Evolutionary conservation across 306 rosid genomes (phyloP).

Genomic region (Glycyrrhiza uralensis): DNA sequence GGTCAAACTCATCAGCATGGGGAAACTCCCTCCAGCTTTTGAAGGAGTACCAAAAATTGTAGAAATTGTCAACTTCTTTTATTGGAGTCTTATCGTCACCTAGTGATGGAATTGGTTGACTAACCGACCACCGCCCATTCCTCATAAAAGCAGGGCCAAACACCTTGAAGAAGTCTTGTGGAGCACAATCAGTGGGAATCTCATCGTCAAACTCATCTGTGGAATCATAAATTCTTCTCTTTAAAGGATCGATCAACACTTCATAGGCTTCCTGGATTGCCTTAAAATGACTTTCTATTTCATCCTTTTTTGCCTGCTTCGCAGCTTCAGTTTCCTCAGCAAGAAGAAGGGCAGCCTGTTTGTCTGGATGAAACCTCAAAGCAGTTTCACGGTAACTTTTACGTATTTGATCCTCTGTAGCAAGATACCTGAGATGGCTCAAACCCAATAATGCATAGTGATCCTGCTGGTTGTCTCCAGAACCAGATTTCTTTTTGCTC

Average conservation of each 20-base stretch:
- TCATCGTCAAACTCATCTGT: slow-evolving; percentile 98
- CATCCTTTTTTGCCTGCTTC: slow-evolving; percentile 78
- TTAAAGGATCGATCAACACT: slow-evolving; percentile 69
- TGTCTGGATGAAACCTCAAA: slow-evolving; percentile 91
- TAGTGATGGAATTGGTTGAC: slow-evolving; percentile 67
- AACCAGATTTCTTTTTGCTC: slow-evolving; percentile 81
- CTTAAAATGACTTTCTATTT: slow-evolving; percentile 87
- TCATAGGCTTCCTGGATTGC: slow-evolving; percentile 92
- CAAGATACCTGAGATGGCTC: slow-evolving; percentile 89
- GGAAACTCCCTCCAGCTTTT: slow-evolving; percentile 99
- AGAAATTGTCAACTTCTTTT: slow-evolving; percentile 73
- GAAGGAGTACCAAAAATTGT: slow-evolving; percentile 86
- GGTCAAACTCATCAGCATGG: slow-evolving; percentile 90
- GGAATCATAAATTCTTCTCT: slow-evolving; percentile 93
- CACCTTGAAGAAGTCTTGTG: slow-evolving; percentile 88
- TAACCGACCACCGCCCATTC: slow-evolving; percentile 93
- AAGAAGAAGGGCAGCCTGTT: slow-evolving; percentile 85
- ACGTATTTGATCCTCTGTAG: slow-evolving; percentile 89
- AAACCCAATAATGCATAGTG: slow-evolving; percentile 94
- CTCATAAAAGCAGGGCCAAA: slow-evolving; percentile 93
- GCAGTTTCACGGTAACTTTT: slow-evolving; percentile 97
- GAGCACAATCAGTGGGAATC: slow-evolving; percentile 90
- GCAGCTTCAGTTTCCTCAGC: slow-evolving; percentile 81
- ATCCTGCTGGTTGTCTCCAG: slow-evolving; percentile 75
- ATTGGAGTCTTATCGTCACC: slow-evolving; percentile 80